Conservation (phyloP, 371 early-diverging fungal species). For the Sporodiniella umbellata region DNA sequence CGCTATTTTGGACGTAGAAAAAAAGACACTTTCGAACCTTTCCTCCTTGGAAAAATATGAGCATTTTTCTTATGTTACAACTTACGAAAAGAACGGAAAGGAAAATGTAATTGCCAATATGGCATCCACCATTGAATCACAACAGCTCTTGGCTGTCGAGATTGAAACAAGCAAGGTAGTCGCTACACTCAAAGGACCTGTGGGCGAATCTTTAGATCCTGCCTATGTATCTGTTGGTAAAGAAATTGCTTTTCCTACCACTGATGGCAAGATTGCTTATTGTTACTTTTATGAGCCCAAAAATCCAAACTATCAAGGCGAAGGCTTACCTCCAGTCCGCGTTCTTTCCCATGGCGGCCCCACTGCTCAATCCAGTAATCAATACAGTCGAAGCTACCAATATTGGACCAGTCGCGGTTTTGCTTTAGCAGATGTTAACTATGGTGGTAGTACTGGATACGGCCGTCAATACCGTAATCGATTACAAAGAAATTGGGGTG, state of each 20-base stretch:
- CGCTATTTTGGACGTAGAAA: conserved; percentile 45
- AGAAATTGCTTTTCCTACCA: conserved; percentile 66
- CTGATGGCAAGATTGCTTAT: conserved; percentile 42
- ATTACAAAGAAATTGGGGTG: conserved; percentile 64
- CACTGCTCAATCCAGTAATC: conserved; percentile 34
- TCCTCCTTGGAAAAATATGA: conserved; percentile 24
- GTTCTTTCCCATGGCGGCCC: conserved; percentile 77
- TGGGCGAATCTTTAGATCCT: conserved; percentile 25
- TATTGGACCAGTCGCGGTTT: conserved; percentile 80
- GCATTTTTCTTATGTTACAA: conserved; percentile 29
- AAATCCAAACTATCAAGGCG: conserved; percentile 53
- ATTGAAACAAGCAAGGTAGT: neutral
- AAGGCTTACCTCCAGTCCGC: conserved; percentile 64
- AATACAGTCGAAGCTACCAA: conserved; percentile 51
- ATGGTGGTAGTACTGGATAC: conserved; percentile 75
- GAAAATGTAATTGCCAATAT: conserved; percentile 32
- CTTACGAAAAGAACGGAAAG: conserved; percentile 30
- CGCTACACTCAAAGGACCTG: conserved; percentile 7
- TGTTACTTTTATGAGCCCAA: conserved; percentile 67
- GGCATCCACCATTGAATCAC: conserved; percentile 22
- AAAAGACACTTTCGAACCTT: conserved; percentile 43
- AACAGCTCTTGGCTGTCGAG: conserved; percentile 21
- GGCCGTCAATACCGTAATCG: conserved; percentile 74
- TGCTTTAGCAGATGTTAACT: conserved; percentile 72
- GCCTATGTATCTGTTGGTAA: conserved; percentile 60